These are phyloP conservation scores for Linnemannia zychae DNA, from an alignment of 192 early-diverging fungal genomes.

Conservation along the genomic window DNA sequence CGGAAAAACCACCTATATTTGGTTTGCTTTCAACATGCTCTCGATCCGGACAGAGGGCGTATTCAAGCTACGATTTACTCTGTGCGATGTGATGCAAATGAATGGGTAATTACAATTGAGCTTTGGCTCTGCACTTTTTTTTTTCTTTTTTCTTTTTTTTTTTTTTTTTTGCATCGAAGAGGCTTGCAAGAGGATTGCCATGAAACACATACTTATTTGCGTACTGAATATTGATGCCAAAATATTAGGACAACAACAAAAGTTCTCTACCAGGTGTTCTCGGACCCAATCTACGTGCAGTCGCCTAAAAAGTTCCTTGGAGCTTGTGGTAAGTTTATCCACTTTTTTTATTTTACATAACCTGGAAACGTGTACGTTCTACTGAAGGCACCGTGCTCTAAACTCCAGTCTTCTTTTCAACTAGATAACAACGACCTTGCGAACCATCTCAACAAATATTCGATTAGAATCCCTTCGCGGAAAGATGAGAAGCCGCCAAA, in stretches of 20 bases:
- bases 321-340: conserved; percentile 36
- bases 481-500: conserved; percentile 31
- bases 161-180: not conserved
- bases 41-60: conserved; percentile 77
- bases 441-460: conserved; percentile 49
- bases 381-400: not conserved
- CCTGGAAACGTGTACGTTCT: too few species aligned
- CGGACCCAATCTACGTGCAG: conserved; percentile 74
- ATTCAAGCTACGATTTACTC: conserved; percentile 74
- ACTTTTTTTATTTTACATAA: not conserved
- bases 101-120: conserved; percentile 8
- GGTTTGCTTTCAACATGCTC: conserved; percentile 80
- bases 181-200: not conserved
- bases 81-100: conserved; percentile 73
- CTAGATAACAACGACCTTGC: conserved; percentile 44
- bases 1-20: conserved; percentile 67
- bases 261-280: conserved; percentile 62
- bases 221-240: not conserved
- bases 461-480: conserved; percentile 41
- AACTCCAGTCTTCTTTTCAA: not conserved
- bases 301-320: conserved; percentile 82
- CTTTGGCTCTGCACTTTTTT: not conserved
- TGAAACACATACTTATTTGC: not conserved
- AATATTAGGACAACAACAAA: conserved; percentile 1
- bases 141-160: too few species aligned